Evolutionary conservation across 2,329 filamentous ascomycete genomes (phyloP), one percentile per base, ranked within the genome.

Genomic region (Penicillium brevicompactum): DNA sequence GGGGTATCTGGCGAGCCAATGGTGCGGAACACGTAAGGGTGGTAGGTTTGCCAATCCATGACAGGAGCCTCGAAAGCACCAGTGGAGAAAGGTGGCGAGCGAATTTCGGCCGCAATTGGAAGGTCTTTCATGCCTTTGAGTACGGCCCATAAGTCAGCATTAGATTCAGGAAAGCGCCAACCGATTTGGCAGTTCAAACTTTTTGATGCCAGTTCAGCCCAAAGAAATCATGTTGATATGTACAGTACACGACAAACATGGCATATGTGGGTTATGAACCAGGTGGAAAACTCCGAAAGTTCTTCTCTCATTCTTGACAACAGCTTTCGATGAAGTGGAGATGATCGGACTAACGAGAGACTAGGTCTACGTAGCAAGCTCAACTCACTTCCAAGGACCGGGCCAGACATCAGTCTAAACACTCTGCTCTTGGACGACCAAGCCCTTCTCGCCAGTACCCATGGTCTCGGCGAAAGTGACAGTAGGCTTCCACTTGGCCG

Each of bases 401-500:
- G 31, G 31, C 31, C 31, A 34, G 31, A 34, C 31, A 34, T 34
- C 4, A 34, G 3, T 34, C 31, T 34, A 34, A 5, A 34, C 31
- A 34, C 31, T 14, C 31, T 34, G 4, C 31, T 34, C 31, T 4
- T 34, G 31, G 31, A 34, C 31, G 31, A 34, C 31, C 31, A 34
- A 34, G 31, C 31, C 31, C 31, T 34, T 34, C 31, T 34, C 31
- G 31, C 31, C 31, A 34, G 31, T 34, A 34, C 31, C 31, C 31
- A 34, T 34, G 8, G 31, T 34, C 31, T 34, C 69, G 47, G 87
- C 87, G 63, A 88, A 92, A 62, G 88, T 91, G 66, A 78, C 78
- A 66, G 82, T 82, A 41, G 89, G 89, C 74, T 81, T 84, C 89
- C 90, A 93, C 78, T 86, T 87, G 76, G 84, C 79, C 4, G 88